These are phyloP conservation scores for Trametes coccinea DNA, from an alignment of 768 basidiomycete species.

Conservation along the genomic window DNA sequence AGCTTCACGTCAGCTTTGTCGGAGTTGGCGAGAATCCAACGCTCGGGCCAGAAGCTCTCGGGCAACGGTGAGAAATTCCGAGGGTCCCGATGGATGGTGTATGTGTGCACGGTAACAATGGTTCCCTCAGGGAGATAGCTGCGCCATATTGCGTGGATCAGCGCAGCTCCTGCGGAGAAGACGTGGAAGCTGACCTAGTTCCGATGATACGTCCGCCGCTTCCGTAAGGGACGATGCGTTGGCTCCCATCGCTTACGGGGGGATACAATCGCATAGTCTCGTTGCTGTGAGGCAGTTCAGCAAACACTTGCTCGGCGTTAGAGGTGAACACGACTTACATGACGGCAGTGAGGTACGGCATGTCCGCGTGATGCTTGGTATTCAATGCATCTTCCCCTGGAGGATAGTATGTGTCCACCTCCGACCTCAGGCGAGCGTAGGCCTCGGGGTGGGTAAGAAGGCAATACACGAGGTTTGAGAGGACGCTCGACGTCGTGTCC, in stretches of 20 bases:
- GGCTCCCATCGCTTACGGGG: conserved; percentile 42
- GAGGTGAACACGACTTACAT: conserved; percentile 29
- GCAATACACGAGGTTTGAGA: conserved; percentile 42
- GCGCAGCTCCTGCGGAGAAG: background rate
- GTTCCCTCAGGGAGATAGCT: conserved; percentile 48
- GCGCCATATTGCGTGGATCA: background rate
- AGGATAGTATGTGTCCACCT: conserved; percentile 41
- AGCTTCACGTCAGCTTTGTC: conserved; percentile 7
- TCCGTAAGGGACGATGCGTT: conserved; percentile 36
- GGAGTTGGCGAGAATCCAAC: conserved; percentile 38
- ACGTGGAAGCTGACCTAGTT: conserved; percentile 30
- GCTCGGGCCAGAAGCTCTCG: conserved; percentile 44
- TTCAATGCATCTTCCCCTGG: conserved; percentile 31
- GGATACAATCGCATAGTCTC: conserved; percentile 49
- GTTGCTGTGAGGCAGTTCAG: conserved; percentile 35
- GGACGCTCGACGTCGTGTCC: conserved; percentile 46
- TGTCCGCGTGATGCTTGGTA: conserved; percentile 26
- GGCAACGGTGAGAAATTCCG: conserved; percentile 47
- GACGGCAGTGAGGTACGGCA: conserved; percentile 39
- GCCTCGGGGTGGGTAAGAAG: conserved; percentile 41
- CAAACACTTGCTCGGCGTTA: background rate
- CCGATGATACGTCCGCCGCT: conserved; percentile 38
- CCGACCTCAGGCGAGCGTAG: conserved; percentile 40
- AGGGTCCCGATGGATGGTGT: conserved; percentile 44
- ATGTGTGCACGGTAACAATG: conserved; percentile 37